phyloP scores from a whole-genome alignment of 2,329 filamentous ascomycete genomes.

The Penicillium glabrum region DNA sequence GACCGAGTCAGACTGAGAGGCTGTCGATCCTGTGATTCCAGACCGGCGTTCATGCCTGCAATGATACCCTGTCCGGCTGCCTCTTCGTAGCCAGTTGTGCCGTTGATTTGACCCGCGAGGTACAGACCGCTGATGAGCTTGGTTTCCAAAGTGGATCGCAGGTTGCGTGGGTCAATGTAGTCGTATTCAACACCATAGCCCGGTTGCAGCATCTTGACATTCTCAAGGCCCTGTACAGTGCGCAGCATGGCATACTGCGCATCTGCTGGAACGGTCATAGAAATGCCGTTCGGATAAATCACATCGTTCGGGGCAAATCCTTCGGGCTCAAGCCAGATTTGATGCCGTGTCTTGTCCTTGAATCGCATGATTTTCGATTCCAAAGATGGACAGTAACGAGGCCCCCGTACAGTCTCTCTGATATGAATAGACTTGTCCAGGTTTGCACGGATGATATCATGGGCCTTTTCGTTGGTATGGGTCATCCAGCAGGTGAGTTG shows the following conservation, averaged over 20 bases:
- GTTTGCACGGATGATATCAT: constrained; percentile 81
- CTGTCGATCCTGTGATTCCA: constrained; percentile 66
- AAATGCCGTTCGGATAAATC: constrained; percentile 94
- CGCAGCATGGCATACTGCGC: constrained; percentile 83
- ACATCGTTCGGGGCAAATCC: constrained; percentile 80
- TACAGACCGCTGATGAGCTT: constrained; percentile 87
- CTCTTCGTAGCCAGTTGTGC: constrained; percentile 97
- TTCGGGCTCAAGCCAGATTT: constrained; percentile 96
- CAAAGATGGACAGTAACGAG: constrained; percentile 90
- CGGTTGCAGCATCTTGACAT: constrained; percentile 87
- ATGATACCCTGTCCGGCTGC: constrained; percentile 90
- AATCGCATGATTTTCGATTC: constrained; percentile 95
- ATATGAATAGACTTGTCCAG: constrained; percentile 97
- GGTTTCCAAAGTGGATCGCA: constrained; percentile 88
- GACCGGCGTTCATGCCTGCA: constrained; percentile 89
- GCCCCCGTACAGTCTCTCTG: constrained; percentile 88
- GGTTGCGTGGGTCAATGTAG: constrained; percentile 89
- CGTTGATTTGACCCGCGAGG: constrained; percentile 95
- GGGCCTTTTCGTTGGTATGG: constrained; percentile 78
- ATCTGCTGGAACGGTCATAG: constrained; percentile 90
- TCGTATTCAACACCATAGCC: constrained; percentile 99
- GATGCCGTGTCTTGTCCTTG: constrained; percentile 73
- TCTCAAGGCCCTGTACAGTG: constrained; percentile 83
- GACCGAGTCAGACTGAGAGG: constrained; percentile 71
- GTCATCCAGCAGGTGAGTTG: constrained; percentile 87